These are phyloP conservation scores for Wickerhamomyces kurtzmanii DNA, from an alignment of 805 yeast species.

Conservation along the genomic window DNA sequence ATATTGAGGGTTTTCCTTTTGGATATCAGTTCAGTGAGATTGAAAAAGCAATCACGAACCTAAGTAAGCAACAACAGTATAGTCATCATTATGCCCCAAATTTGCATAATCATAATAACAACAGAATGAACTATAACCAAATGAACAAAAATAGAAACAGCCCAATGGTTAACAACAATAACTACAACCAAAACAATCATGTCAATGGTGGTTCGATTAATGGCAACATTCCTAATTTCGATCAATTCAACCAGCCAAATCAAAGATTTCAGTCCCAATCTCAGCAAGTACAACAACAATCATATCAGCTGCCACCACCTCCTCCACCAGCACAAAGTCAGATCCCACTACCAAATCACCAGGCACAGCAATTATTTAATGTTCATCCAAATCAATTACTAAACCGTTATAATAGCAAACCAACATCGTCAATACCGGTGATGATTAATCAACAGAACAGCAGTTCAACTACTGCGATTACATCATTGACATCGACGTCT, in stretches of 20 bases:
- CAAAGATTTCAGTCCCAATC: constrained; percentile 2
- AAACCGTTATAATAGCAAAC: too few relatives aligned
- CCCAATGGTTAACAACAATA: too few relatives aligned
- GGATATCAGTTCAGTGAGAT: constrained; percentile 16
- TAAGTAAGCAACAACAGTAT: constrained; percentile 19
- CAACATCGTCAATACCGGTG: too few relatives aligned
- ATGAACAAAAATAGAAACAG: too few relatives aligned
- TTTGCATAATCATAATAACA: constrained; percentile 8
- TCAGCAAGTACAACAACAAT: constrained; percentile 4
- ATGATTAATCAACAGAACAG: constrained; percentile 8
- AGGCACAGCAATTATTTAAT: constrained; percentile 2
- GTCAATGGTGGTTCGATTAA: constrained; percentile 1
- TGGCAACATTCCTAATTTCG: neutral
- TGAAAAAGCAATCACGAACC: constrained; percentile 18
- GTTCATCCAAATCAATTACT: constrained; percentile 7
- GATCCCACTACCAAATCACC: neutral
- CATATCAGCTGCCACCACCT: constrained; percentile 4
- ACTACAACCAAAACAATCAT: constrained; percentile 1
- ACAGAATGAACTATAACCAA: neutral
- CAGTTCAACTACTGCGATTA: constrained; percentile 11
- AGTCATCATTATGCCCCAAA: constrained; percentile 21
- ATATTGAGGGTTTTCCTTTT: constrained; percentile 12
- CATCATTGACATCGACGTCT: constrained; percentile 6
- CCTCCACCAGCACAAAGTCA: constrained; percentile 1
- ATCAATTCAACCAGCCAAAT: neutral